Conservation (phyloP, 176 grass and related monocot genomes). For the Saccharum spontaneum region DNA sequence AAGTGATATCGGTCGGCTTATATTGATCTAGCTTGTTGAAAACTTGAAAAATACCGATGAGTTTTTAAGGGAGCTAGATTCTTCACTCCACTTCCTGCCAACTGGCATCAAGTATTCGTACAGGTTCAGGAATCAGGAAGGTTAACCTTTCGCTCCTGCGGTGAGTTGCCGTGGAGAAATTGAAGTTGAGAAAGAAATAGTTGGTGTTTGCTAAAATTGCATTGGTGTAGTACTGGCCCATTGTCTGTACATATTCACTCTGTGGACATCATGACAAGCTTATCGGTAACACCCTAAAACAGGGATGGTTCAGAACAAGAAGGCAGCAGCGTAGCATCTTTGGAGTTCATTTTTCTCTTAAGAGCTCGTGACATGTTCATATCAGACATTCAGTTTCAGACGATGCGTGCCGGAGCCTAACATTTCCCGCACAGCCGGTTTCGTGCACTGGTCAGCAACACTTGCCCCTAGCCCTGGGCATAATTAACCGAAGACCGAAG, state of each 20-base stretch:
- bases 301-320: not conserved
- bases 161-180: not conserved
- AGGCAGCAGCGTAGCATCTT: not conserved
- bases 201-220: not conserved
- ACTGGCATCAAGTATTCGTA: not conserved
- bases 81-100: not conserved
- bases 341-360: not conserved
- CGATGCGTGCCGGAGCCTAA: not conserved
- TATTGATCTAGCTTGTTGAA: slow-evolving; percentile 8
- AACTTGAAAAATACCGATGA: not conserved
- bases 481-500: too few species aligned
- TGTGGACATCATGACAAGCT: not conserved
- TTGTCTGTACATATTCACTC: not conserved
- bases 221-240: not conserved
- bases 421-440: not conserved
- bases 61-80: not conserved
- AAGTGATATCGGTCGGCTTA: not conserved
- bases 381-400: not conserved
- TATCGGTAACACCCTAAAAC: not conserved
- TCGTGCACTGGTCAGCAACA: not conserved
- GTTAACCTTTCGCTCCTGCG: not conserved
- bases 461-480: too few species aligned
- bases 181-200: not conserved
- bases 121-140: not conserved
- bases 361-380: not conserved